These are phyloP conservation scores for Fusarium globosum DNA, from an alignment of 2,329 filamentous ascomycete species.

Conservation along the genomic window DNA sequence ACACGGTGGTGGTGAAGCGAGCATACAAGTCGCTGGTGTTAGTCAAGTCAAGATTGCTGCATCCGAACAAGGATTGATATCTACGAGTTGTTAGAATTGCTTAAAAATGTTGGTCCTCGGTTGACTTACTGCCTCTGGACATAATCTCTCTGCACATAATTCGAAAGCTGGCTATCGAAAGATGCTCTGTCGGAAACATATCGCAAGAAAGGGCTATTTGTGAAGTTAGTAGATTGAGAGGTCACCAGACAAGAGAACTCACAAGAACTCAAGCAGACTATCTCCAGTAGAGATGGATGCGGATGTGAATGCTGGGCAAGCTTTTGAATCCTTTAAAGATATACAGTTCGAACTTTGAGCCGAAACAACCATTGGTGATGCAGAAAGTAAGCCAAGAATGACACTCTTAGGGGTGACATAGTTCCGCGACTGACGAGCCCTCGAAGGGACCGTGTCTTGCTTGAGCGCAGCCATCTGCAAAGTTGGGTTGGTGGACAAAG, in stretches of 20 bases:
- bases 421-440: constrained; percentile 31
- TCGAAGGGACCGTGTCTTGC: not conserved
- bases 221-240: constrained; percentile 22
- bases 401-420: constrained; percentile 34
- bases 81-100: constrained; percentile 58
- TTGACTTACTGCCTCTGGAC: constrained; percentile 79
- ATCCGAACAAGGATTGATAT: constrained; percentile 85
- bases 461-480: constrained; percentile 20
- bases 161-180: constrained; percentile 80
- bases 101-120: not conserved
- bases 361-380: constrained; percentile 47
- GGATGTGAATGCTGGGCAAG: constrained; percentile 77
- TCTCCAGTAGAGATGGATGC: constrained; percentile 76
- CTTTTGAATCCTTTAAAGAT: constrained; percentile 74
- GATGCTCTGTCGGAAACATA: constrained; percentile 79
- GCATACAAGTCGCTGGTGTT: constrained; percentile 89
- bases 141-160: constrained; percentile 81
- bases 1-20: constrained; percentile 88
- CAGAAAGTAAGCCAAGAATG: constrained; percentile 43
- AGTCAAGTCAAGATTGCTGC: constrained; percentile 77
- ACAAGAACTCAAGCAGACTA: constrained; percentile 72
- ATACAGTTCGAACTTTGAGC: constrained; percentile 64
- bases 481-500: constrained; percentile 8
- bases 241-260: constrained; percentile 49
- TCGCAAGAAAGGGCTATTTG: constrained; percentile 80